phyloP scores from a whole-genome alignment of 2,329 filamentous ascomycete genomes.

The Paracamarosporium sp. region DNA sequence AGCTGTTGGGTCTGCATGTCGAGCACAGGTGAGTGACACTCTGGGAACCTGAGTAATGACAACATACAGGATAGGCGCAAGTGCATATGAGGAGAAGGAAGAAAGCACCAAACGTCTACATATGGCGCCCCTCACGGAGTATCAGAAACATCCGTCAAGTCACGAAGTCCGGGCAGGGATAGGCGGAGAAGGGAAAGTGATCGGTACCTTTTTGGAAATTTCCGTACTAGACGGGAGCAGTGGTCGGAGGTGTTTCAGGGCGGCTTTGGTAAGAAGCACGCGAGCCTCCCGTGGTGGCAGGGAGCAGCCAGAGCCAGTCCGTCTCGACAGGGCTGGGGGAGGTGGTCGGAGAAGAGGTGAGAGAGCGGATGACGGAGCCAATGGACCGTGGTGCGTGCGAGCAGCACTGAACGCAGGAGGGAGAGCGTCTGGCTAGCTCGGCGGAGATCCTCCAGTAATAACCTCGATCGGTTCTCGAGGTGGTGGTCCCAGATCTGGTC shows the following conservation, averaged over 20 bases:
- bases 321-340: slow-evolving; percentile 10
- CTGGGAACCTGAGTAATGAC: slow-evolving; percentile 23
- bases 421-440: slow-evolving; percentile 34
- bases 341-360: slow-evolving; percentile 28
- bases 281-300: slow-evolving; percentile 8
- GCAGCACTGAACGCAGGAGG: slow-evolving; percentile 36
- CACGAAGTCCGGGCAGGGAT: slow-evolving; percentile 29
- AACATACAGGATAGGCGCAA: slow-evolving; percentile 8
- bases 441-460: slow-evolving; percentile 49
- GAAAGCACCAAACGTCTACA: slow-evolving; percentile 23
- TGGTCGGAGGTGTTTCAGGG: slow-evolving; percentile 21
- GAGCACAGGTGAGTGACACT: slow-evolving; percentile 38
- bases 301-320: slow-evolving; percentile 11
- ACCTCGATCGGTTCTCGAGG: slow-evolving; percentile 44
- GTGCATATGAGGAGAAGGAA: slow-evolving; percentile 13
- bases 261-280: slow-evolving; percentile 7
- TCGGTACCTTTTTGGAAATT: slow-evolving; percentile 37
- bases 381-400: slow-evolving; percentile 27
- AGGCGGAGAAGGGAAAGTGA: slow-evolving; percentile 15
- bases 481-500: slow-evolving; percentile 43
- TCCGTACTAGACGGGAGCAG: slow-evolving; percentile 8
- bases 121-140: slow-evolving; percentile 23
- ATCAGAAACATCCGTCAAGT: slow-evolving; percentile 20
- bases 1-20: slow-evolving; percentile 38
- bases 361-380: slow-evolving; percentile 21